Evolutionary conservation across 345 rosid species (phyloP), one percentile per base, ranked within the genome.

Genomic region (Jatropha curcas): DNA sequence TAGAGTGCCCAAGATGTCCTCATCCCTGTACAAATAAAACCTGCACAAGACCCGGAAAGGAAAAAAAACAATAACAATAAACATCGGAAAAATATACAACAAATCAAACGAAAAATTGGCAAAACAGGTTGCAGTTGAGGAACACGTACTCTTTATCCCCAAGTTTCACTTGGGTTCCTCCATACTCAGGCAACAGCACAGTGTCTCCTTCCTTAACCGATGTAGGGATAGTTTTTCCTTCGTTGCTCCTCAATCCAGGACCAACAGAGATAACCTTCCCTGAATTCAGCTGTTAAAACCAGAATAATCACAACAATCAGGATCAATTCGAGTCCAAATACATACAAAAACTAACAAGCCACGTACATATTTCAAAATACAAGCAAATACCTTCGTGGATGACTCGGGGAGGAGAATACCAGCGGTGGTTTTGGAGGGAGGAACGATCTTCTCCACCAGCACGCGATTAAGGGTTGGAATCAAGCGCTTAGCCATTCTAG

Each of bases 371-470:
- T 13, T 41, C 12, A 8, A 41, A 41, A 41, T 41, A 1, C 11
- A 41, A 41, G 13, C 22, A 5, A 50, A 51, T 74, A 84, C 96
- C 91, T 89, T 84, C 66, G 81, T 43, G 71, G 98, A 78, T 71
- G 81, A 83, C 83, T 92, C 98, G 0, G 98, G 96, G 25, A 92
- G 93, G 68, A 90, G 88, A 74, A 92, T 88, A 25, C 98, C 98
- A 22, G 86, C 83, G 41, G 79, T 82, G 71, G 97, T 93, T 78
- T 89, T 91, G 7, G 98, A 81, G 28, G 97, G 98, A 76, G 90
- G 95, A 63, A 86, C 45, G 73, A 93, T 85, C 80, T 83, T 91
- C 90, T 93, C 90, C 45, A 93, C 82, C 9, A 93, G 81, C 27
- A 93, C 81, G 24, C 98, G 88, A 77, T 91, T 91, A 16, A 93